Base-by-base conservation (phyloP, 352 stramenopile genomes). In the Phytophthora uliginosa region DNA sequence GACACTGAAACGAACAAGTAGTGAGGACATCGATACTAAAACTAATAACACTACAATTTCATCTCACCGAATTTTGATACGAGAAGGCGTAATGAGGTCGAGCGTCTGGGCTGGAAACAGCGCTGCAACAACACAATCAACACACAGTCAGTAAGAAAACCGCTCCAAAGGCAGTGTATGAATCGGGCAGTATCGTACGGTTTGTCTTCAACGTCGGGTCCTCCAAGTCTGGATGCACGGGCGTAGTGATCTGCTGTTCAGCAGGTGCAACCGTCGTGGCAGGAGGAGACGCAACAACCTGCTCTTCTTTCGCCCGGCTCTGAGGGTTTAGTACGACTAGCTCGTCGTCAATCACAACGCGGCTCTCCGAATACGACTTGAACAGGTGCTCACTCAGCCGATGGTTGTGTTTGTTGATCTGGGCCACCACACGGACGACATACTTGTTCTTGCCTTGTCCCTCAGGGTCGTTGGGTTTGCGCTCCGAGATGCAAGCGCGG, bases 401-500 rank as follows among this genome's bases (percentile, higher is more conserved):
- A 66, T 95, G 88, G 69, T 95, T 95, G 63, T 95, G 88, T 63
- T 90, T 88, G 63, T 95, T 95, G 59, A 95, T 95, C 81, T 95
- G 88, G 12, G 88, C 88, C 24, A 94, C 86, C 17, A 95, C 88
- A 17, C 88, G 88, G n/a, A 95, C 88, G 45, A 94, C 78, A 69
- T 95, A 95, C 55, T 93, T 94, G 76, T 72, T 84, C 68, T 93
- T 93, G 18, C 77, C 77, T 10, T 76, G 62, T 31, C 71, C 81
- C 54, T 93, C 85, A 13, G 58, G 47, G 28, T 76, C 62, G 20
- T 72, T 82, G 0, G 79, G 76, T 66, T 94, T 95, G 47, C 86
- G 80, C 68, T 95, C 88, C 48, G 88, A 94, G 55, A 95, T 95
- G 51, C 83, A 92, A 15, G 88, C 88, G 18, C 88, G 88, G 53